Evolutionary conservation across 1,139 yeast species (phyloP).

Genomic region (Hansenula anomala): DNA sequence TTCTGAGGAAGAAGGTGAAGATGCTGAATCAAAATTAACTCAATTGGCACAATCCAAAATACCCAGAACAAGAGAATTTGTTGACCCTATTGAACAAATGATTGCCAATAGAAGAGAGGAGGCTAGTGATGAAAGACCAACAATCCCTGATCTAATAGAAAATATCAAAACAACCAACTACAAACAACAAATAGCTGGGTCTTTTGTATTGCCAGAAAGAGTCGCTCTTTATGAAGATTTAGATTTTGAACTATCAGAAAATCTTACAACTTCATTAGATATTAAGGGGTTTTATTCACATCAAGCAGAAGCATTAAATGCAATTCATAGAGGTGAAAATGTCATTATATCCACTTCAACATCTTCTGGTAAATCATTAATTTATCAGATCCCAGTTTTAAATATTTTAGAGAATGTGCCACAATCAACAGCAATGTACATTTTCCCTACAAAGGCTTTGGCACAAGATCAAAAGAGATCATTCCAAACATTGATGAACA

Average conservation of each 20-base stretch:
- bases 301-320: slow-evolving; percentile 71
- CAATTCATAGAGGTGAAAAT: slow-evolving; percentile 48
- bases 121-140: slow-evolving; percentile 26
- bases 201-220: slow-evolving; percentile 36
- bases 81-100: slow-evolving; percentile 49
- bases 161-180: slow-evolving; percentile 49
- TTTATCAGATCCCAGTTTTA: slow-evolving; percentile 84
- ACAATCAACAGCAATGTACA: slow-evolving; percentile 71
- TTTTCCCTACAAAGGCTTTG: slow-evolving; percentile 94
- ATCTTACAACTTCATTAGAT: slow-evolving; percentile 45
- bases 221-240: slow-evolving; percentile 41
- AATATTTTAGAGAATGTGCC: slow-evolving; percentile 41
- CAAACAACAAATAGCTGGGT: slow-evolving; percentile 53
- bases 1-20: slow-evolving; percentile 27
- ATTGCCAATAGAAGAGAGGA: slow-evolving; percentile 24
- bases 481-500: slow-evolving; percentile 51
- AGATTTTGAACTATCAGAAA: slow-evolving; percentile 35
- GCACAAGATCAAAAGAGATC: slow-evolving; percentile 95
- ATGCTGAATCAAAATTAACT: slow-evolving; percentile 35
- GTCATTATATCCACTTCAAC: slow-evolving; percentile 90
- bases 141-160: slow-evolving; percentile 42
- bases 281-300: slow-evolving; percentile 62
- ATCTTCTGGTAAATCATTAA: slow-evolving; percentile 90
- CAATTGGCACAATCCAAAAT: slow-evolving; percentile 30
- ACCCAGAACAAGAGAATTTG: slow-evolving; percentile 45